Conservation (phyloP, 2,329 filamentous ascomycete genomes). For the Fusarium devonianum region DNA sequence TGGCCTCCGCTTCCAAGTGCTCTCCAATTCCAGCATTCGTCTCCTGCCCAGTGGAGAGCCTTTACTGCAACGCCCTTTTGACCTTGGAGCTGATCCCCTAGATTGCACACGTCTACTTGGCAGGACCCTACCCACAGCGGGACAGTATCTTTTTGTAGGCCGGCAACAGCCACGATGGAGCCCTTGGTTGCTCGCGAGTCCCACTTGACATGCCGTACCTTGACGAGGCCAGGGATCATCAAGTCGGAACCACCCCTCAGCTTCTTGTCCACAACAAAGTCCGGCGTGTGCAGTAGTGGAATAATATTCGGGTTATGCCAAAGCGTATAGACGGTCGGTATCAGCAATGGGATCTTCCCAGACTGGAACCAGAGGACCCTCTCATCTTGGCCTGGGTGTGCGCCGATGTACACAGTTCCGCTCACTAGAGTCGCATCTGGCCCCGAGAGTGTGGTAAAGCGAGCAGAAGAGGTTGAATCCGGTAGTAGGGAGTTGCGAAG, state of each 20-base stretch:
- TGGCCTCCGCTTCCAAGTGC: conserved; percentile 32
- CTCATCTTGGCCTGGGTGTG: conserved; percentile 29
- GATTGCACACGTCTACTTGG: conserved; percentile 24
- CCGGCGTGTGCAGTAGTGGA: conserved; percentile 33
- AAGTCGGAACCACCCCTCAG: conserved; percentile 31
- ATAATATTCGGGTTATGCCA: conserved; percentile 35
- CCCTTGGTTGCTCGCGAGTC: conserved; percentile 28
- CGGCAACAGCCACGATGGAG: conserved; percentile 35
- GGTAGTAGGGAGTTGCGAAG: conserved; percentile 35
- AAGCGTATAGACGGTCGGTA: conserved; percentile 36
- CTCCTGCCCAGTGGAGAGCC: conserved; percentile 34
- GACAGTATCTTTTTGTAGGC: conserved; percentile 30
- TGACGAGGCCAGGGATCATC: conserved; percentile 35
- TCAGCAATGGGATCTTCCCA: conserved; percentile 32
- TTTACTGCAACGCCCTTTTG: conserved; percentile 34
- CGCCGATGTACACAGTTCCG: conserved; percentile 31
- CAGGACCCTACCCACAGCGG: conserved; percentile 34
- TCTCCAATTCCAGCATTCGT: conserved; percentile 37
- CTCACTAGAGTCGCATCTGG: conserved; percentile 10
- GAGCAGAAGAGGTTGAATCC: conserved; percentile 34
- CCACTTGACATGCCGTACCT: conserved; percentile 22
- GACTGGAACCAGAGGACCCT: conserved; percentile 37
- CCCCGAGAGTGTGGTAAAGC: conserved; percentile 31
- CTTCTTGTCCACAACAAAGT: conserved; percentile 38
- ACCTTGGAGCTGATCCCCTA: conserved; percentile 22